These are phyloP conservation scores for Phialemoniopsis sp. DNA, from an alignment of 2,329 filamentous ascomycete genomes.

Conservation along the genomic window DNA sequence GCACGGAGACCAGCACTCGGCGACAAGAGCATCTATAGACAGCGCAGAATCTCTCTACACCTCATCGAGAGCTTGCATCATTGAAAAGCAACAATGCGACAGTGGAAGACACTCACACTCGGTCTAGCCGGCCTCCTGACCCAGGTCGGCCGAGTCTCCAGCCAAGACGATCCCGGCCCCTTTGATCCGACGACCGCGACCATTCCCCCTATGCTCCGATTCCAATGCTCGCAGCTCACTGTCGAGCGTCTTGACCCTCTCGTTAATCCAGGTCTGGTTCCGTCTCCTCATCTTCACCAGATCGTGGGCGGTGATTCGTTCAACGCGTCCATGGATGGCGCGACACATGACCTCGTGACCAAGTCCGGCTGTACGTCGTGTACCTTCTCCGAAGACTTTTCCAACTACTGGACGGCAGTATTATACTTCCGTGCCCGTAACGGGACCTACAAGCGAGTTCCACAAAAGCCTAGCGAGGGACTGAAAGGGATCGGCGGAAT, in stretches of 20 bases:
- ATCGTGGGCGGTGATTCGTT: constrained; percentile 3
- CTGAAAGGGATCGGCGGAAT: constrained; percentile 24
- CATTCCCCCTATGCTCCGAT: constrained; percentile 8
- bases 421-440: constrained; percentile 33
- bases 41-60: too few species aligned
- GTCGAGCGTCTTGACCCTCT: constrained; percentile 3
- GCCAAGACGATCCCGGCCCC: constrained; percentile 7
- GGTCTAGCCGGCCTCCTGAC: constrained; percentile 3
- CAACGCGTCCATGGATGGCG: constrained; percentile 10
- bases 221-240: constrained; percentile 2
- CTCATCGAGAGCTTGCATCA: too few species aligned
- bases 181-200: constrained; percentile 8
- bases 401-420: constrained; percentile 28
- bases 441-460: constrained; percentile 33
- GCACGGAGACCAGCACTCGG: too few species aligned
- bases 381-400: constrained; percentile 27
- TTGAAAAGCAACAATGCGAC: constrained; percentile 2
- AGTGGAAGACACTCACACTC: constrained; percentile 4
- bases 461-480: constrained; percentile 20
- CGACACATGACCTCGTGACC: constrained; percentile 21
- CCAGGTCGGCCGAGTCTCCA: constrained; percentile 3
- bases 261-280: neutral
- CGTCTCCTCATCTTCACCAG: constrained; percentile 1
- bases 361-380: constrained; percentile 38
- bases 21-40: too few species aligned